Evolutionary conservation across 257 asterid species (phyloP).

Genomic region (Solanum sitiens): DNA sequence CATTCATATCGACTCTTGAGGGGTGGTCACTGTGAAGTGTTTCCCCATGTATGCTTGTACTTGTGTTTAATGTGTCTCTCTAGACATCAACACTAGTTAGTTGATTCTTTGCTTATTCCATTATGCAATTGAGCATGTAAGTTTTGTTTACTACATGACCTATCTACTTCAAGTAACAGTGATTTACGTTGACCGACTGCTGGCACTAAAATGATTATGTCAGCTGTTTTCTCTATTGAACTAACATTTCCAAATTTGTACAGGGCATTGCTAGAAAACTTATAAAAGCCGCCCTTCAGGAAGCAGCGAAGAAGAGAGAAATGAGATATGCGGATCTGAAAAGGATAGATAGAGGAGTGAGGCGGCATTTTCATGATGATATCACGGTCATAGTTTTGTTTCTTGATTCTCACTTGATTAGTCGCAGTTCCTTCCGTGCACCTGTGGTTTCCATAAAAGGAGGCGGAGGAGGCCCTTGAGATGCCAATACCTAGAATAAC

Average conservation of each 20-base stretch:
- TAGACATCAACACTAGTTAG: background rate
- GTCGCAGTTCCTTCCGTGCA: conserved; percentile 29
- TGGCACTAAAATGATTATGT: background rate
- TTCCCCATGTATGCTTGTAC: background rate
- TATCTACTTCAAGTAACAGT: background rate
- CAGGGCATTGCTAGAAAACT: conserved; percentile 76
- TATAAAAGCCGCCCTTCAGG: conserved; percentile 47
- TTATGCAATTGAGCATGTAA: background rate
- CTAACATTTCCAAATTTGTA: conserved; percentile 1
- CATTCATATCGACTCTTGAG: background rate
- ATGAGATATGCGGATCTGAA: conserved; percentile 66
- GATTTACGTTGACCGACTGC: background rate
- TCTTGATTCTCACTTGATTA: conserved; percentile 44
- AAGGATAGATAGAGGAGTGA: conserved; percentile 55
- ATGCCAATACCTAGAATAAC: conserved; percentile 11
- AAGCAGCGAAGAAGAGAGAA: conserved; percentile 72
- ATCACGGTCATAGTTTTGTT: conserved; percentile 61
- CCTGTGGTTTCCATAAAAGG: conserved; percentile 44
- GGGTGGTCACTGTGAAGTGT: background rate
- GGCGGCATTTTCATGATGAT: conserved; percentile 79
- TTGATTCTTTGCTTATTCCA: background rate
- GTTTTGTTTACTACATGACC: background rate
- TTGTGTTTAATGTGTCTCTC: background rate
- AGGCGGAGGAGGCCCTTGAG: conserved; percentile 27
- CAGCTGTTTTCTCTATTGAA: background rate